Base-by-base conservation (phyloP, 176 grass and related monocot species). In the Triticum monococcum region DNA sequence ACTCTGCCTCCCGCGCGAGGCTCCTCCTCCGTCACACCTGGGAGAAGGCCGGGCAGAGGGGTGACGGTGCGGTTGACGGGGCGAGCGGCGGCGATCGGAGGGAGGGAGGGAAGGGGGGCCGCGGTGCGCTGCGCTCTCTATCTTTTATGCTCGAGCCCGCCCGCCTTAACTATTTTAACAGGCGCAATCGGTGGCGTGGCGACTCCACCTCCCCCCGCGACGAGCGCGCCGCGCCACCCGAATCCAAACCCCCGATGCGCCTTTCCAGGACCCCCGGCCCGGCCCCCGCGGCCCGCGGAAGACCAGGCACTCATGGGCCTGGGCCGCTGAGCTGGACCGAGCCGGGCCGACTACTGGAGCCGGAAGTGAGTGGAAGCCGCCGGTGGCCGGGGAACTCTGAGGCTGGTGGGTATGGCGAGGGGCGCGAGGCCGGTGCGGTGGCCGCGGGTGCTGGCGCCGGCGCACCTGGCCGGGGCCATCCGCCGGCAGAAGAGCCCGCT, bases 391-490 rank as follows among this genome's bases (percentile, higher is more conserved):
- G 46, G 14, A 52, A 52, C 48, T 52, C 5, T 17, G 48, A 52
- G 0, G 48, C 48, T 16, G 46, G 41, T 43, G 2, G 11, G 48
- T 52, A 52, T 59, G 54, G 54, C 54, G 74, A 28, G 26, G 85
- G 81, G 75, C 59, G 87, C 78, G 63, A 70, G 67, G 45, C 50
- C 81, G 4, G 77, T 95, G 33, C 91, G 91, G 79, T 98, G 93
- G 95, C 91, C 95, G 74, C 92, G 95, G 17, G 89, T 95, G 77
- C 86, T 98, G 12, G 87, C 91, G 7, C 93, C 95, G 50, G 78
- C 89, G 8, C 82, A 88, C 80, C 87, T 98, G 32, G 95, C 83
- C 13, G 83, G 91, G 14, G 85, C 91, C 83, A 95, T 95, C 35
- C 89, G 89, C 41, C 89, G 74, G 30, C 89, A 93, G 87, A 95